Evolutionary conservation across 2,329 filamentous ascomycete species (phyloP).

Genomic region (Endothia cerciana): DNA sequence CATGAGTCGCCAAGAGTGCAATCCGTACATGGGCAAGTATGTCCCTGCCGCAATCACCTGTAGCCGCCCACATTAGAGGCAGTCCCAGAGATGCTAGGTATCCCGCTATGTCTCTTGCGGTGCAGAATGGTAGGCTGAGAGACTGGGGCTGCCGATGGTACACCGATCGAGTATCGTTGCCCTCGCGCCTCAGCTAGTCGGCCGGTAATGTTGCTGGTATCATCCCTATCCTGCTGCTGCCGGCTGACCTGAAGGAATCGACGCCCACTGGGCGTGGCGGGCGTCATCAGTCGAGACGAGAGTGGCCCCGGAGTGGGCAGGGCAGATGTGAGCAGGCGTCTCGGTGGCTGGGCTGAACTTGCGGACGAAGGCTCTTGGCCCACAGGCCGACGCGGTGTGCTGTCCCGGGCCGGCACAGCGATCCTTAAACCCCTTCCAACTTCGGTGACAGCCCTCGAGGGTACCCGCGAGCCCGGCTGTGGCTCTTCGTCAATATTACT

Average conservation of each 20-base stretch:
- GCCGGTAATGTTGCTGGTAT: constrained; percentile 42
- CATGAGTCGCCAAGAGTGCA: constrained; percentile 6
- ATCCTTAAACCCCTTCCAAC: constrained; percentile 45
- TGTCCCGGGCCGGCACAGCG: constrained; percentile 40
- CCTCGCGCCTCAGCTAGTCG: constrained; percentile 46
- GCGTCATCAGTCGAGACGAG: constrained; percentile 47
- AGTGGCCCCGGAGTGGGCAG: constrained; percentile 37
- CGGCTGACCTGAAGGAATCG: constrained; percentile 52
- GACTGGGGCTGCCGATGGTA: constrained; percentile 42
- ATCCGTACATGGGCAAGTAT: constrained; percentile 3
- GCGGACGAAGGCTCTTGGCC: constrained; percentile 43
- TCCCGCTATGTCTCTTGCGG: constrained; percentile 48
- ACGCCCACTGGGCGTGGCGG: constrained; percentile 45
- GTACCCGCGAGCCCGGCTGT: constrained; percentile 55
- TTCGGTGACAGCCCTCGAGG: constrained; percentile 63
- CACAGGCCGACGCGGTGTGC: constrained; percentile 12
- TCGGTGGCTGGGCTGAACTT: constrained; percentile 55
- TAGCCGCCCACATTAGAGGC: constrained; percentile 48
- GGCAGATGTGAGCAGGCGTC: constrained; percentile 55
- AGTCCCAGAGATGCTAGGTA: constrained; percentile 43
- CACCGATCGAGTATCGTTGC: constrained; percentile 51
- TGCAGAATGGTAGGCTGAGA: constrained; percentile 52
- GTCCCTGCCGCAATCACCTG: constrained; percentile 42
- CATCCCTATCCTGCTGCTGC: constrained; percentile 31
- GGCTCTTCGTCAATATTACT: constrained; percentile 52